Base-by-base conservation (phyloP, 106 monocot species). In the Dendrobium nobile region DNA sequence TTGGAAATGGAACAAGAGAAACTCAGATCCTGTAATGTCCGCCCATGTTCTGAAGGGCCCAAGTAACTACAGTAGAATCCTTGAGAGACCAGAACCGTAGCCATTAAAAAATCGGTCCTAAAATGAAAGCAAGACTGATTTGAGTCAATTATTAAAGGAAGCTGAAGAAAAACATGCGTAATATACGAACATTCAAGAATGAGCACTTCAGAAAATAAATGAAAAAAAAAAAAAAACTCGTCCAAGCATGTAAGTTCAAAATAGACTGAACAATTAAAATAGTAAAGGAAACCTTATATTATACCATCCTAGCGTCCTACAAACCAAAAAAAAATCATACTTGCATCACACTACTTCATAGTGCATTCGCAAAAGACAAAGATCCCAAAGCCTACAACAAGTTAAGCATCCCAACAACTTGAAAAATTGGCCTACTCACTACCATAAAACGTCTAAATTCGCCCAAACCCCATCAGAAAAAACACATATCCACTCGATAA, bases 71-170 rank as follows among this genome's bases (percentile, higher is more conserved):
- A 73, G 56, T 43, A 82, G 75, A 77, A 83, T 54, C 82, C 51
- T 33, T 84, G 73, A 11, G 88, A 88, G 45, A 87, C 88, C 79
- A 88, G 83, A 70, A 84, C 44, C 0, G 79, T 67, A 65, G 86
- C 85, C 90, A 88, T 93, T 17, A 26, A 48, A 48, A 10, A 67
- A 18, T 16, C 41, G n/a, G 31, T n/a, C 74, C 79, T 65, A 40
- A 59, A 44, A 67, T 4, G 22, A 47, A 59, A 26, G 54, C 17
- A 15, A 47, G 28, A 19, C 17, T n/a, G 41, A 41, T 48, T 43
- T 59, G 37, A 17, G 4, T 54, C 43, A 80, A 47, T 54, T 40
- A 16, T 33, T 70, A 70, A 70, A 70, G 58, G 64, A 65, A 65
- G 13, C 70, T 70, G 22, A 61, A 22, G n/a, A 70, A 67, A 67